Evolutionary conservation across 2,329 filamentous ascomycete genomes (phyloP).

Genomic region (Blastomyces percursus): DNA sequence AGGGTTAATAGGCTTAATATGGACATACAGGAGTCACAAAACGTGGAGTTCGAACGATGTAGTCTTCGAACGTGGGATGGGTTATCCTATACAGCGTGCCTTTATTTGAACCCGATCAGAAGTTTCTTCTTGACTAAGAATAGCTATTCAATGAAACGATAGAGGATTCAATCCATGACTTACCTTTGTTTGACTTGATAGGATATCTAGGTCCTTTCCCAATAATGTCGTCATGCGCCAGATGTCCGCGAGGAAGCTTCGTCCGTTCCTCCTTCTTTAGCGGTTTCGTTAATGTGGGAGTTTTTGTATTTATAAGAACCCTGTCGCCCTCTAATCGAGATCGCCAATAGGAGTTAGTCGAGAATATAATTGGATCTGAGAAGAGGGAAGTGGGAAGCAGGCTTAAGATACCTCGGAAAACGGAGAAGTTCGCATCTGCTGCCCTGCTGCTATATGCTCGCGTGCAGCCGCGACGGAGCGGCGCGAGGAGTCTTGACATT

Average conservation of each 20-base stretch:
- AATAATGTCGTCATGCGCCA: constrained; percentile 49
- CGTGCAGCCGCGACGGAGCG: constrained; percentile 9
- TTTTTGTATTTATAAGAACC: constrained; percentile 31
- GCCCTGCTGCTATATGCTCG: constrained; percentile 14
- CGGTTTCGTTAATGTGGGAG: constrained; percentile 32
- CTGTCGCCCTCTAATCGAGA: constrained; percentile 33
- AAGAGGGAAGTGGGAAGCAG: background rate
- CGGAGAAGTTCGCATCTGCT: constrained; percentile 30
- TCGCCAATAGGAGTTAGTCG: background rate
- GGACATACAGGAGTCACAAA: constrained; percentile 60
- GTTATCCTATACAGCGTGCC: constrained; percentile 46
- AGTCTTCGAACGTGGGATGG: constrained; percentile 60
- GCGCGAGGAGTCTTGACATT: constrained; percentile 11
- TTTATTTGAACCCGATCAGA: constrained; percentile 12
- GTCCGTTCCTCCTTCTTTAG: constrained; percentile 30
- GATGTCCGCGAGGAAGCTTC: constrained; percentile 25
- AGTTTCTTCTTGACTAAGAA: background rate
- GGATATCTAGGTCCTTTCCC: constrained; percentile 50
- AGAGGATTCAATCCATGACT: constrained; percentile 1
- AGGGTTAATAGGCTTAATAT: background rate
- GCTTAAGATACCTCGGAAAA: constrained; percentile 25
- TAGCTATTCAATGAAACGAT: background rate
- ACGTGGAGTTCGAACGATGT: constrained; percentile 55
- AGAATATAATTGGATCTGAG: too few relatives aligned
- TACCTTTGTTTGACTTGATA: constrained; percentile 45